phyloP scores from a whole-genome alignment of 2,329 filamentous ascomycete species.

The Teratosphaeria destructans region DNA sequence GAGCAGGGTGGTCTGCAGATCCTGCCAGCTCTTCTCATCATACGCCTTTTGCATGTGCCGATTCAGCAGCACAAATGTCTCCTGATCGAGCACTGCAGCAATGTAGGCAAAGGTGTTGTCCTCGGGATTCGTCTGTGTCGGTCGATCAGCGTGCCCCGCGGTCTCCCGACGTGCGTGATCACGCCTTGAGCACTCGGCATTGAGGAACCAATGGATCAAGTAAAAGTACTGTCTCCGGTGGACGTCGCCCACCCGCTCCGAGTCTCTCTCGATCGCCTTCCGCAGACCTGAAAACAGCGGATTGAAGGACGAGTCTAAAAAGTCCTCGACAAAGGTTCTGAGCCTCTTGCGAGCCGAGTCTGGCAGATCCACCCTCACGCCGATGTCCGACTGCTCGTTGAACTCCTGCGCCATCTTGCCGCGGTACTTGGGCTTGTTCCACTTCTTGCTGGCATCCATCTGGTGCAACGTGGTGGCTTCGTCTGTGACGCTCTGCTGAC shows the following conservation, averaged over 20 bases:
- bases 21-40: slow-evolving; percentile 78
- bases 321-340: slow-evolving; percentile 77
- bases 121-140: slow-evolving; percentile 35
- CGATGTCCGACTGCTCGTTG: slow-evolving; percentile 59
- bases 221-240: slow-evolving; percentile 87
- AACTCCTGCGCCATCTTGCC: slow-evolving; percentile 32
- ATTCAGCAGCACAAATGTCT: slow-evolving; percentile 85
- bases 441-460: slow-evolving; percentile 85
- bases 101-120: slow-evolving; percentile 75
- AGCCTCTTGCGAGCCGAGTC: slow-evolving; percentile 65
- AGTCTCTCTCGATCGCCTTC: slow-evolving; percentile 82
- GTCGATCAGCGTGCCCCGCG: slow-evolving; percentile 23
- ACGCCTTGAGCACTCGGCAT: slow-evolving; percentile 64
- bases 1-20: slow-evolving; percentile 77
- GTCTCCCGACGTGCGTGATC: slow-evolving; percentile 35
- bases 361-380: slow-evolving; percentile 59
- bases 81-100: slow-evolving; percentile 82
- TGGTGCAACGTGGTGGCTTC: slow-evolving; percentile 65
- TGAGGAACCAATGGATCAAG: slow-evolving; percentile 79
- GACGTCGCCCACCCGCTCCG: slow-evolving; percentile 64
- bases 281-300: slow-evolving; percentile 72
- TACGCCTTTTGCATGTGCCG: slow-evolving; percentile 67
- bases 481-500: slow-evolving; percentile 72
- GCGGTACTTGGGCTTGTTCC: slow-evolving; percentile 62
- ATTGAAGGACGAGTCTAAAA: slow-evolving; percentile 92